Conservation (phyloP, 805 yeast species). For the Saccharomycopsis babjevae region DNA sequence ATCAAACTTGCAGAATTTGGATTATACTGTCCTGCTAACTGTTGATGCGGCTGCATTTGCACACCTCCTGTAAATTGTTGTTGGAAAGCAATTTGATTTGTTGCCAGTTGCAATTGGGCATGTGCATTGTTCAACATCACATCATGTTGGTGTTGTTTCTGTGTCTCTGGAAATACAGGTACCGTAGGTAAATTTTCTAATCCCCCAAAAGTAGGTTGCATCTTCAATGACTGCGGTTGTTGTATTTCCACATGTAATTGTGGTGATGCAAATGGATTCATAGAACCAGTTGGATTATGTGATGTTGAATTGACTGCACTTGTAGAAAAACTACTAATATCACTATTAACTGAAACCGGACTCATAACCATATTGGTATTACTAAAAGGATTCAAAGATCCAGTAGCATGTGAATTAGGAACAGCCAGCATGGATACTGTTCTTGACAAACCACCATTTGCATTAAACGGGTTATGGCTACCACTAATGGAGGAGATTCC, state of each 20-base stretch:
- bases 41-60: constrained; percentile 24
- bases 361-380: constrained; percentile 5
- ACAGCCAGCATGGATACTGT: constrained; percentile 16
- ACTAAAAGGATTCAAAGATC: constrained; percentile 35
- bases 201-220: constrained; percentile 66
- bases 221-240: constrained; percentile 24
- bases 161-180: constrained; percentile 62
- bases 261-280: constrained; percentile 46
- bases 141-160: constrained; percentile 25
- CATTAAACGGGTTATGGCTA: constrained; percentile 24
- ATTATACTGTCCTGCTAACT: constrained; percentile 20
- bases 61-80: constrained; percentile 25
- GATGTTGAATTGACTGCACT: constrained; percentile 29
- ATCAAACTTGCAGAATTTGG: constrained; percentile 9
- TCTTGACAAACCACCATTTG: constrained; percentile 17
- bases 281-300: constrained; percentile 38
- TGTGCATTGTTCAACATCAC: constrained; percentile 8
- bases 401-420: constrained; percentile 2
- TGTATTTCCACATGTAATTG: constrained; percentile 27
- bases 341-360: constrained; percentile 21
- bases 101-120: constrained; percentile 11
- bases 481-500: constrained; percentile 13
- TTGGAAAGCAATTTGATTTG: constrained; percentile 16
- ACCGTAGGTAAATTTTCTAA: constrained; percentile 54
- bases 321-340: constrained; percentile 29